Evolutionary conservation across 2,329 filamentous ascomycete genomes (phyloP).

Genomic region (Trichoderma polysporum): DNA sequence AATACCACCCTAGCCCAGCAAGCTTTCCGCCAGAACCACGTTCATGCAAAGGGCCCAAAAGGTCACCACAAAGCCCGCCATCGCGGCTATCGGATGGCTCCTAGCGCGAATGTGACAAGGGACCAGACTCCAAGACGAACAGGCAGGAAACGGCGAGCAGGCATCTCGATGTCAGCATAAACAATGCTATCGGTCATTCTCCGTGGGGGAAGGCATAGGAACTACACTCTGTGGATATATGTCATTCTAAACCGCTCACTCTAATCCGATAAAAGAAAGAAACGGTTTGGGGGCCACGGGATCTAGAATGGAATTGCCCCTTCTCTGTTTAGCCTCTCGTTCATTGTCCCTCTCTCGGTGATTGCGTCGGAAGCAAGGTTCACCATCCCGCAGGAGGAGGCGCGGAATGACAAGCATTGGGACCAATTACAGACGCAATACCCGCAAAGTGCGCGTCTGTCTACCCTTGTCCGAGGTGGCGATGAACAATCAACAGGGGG

Average conservation of each 20-base stretch:
- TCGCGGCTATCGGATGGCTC: conserved; percentile 18
- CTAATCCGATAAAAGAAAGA: neutral
- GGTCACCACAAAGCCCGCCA: conserved; percentile 1
- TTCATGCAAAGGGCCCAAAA: neutral
- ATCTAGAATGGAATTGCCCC: neutral
- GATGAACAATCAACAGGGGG: neutral
- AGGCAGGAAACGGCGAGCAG: neutral
- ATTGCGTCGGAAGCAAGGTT: neutral
- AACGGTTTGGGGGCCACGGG: neutral
- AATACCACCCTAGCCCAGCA: neutral
- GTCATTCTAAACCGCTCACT: neutral
- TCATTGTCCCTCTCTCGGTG: neutral
- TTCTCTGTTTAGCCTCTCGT: neutral
- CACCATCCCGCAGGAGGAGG: neutral
- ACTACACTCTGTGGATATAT: neutral
- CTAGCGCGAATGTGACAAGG: conserved; percentile 6
- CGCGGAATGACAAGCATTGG: neutral
- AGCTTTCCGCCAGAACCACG: neutral
- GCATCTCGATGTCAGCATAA: neutral
- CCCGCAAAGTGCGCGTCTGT: conserved; percentile 3
- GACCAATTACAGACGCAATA: neutral
- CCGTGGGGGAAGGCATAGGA: neutral
- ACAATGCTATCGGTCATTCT: neutral
- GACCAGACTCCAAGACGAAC: neutral
- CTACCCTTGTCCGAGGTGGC: neutral